A percentile compares a stretch with the other conserved stretches of the same genome.
phyloP scores from a whole-genome alignment of 2,329 filamentous ascomycete genomes.

The Aciculosporium take region DNA sequence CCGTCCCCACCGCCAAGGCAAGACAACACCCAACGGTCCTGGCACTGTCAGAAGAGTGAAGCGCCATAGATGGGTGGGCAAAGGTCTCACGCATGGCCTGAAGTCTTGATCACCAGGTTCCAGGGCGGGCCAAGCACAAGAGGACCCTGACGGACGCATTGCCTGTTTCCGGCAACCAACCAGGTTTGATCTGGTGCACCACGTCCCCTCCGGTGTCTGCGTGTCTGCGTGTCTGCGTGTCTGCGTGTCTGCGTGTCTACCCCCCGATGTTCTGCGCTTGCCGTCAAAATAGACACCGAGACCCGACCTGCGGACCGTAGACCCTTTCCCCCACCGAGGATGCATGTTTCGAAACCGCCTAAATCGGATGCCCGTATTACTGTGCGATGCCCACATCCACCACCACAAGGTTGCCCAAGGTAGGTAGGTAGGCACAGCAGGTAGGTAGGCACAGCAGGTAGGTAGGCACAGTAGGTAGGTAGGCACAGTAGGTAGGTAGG shows the following conservation, averaged over 20 bases:
- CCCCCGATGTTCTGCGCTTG: neutral
- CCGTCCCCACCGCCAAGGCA: neutral
- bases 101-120: neutral
- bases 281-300: neutral
- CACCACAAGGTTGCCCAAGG: no score
- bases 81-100: neutral
- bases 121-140: neutral
- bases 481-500: no score
- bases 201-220: neutral
- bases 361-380: no score
- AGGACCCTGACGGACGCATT: slow-evolving; percentile 1
- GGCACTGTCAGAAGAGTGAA: neutral
- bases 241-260: neutral
- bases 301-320: no score
- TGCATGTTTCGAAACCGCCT: no score
- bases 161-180: neutral
- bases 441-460: no score
- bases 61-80: neutral
- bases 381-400: no score
- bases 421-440: no score
- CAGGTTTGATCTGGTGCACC: neutral
- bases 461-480: no score
- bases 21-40: neutral
- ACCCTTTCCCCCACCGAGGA: no score
- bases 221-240: neutral